Conservation (phyloP, 1,284 basidiomycete species). For the Cutaneotrichosporon cavernicola region DNA sequence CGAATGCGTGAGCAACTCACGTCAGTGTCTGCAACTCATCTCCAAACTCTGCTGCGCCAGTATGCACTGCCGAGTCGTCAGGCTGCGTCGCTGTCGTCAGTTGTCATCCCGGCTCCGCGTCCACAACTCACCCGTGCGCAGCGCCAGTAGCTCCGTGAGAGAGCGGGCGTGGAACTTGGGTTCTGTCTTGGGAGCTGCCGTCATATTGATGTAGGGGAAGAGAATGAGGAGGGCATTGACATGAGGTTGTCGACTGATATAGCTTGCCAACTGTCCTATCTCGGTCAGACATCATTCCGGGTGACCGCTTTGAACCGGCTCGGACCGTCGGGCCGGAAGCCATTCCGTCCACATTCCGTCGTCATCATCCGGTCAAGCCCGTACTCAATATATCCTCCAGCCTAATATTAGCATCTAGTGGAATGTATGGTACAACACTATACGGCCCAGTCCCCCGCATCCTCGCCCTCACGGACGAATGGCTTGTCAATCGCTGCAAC, state of each 20-base stretch:
- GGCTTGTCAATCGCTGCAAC: constrained; percentile 80
- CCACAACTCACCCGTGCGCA: constrained; percentile 39
- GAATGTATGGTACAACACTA: constrained; percentile 48
- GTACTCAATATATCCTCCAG: not conserved
- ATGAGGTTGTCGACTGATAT: not conserved
- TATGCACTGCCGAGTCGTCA: constrained; percentile 46
- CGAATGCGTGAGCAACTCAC: constrained; percentile 23
- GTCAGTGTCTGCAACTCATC: constrained; percentile 46
- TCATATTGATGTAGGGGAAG: constrained; percentile 7
- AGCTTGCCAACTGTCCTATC: not conserved
- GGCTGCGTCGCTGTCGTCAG: not conserved
- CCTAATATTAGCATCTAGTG: not conserved
- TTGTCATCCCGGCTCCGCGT: not conserved
- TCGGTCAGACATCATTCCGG: not conserved
- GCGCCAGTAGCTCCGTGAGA: constrained; percentile 44
- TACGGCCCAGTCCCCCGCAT: constrained; percentile 75
- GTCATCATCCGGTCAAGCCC: no score
- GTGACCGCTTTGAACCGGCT: not conserved
- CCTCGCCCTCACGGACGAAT: constrained; percentile 77
- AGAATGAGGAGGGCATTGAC: not conserved
- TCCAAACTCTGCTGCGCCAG: constrained; percentile 49
- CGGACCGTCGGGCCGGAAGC: not conserved
- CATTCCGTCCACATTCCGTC: no score
- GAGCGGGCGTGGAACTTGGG: constrained; percentile 39
- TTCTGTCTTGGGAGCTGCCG: constrained; percentile 28